Percentiles rank a stretch among this genome's conserved stretches.
Evolutionary conservation across 1,284 basidiomycete genomes (phyloP).

Genomic region (Termitomyces sp.): DNA sequence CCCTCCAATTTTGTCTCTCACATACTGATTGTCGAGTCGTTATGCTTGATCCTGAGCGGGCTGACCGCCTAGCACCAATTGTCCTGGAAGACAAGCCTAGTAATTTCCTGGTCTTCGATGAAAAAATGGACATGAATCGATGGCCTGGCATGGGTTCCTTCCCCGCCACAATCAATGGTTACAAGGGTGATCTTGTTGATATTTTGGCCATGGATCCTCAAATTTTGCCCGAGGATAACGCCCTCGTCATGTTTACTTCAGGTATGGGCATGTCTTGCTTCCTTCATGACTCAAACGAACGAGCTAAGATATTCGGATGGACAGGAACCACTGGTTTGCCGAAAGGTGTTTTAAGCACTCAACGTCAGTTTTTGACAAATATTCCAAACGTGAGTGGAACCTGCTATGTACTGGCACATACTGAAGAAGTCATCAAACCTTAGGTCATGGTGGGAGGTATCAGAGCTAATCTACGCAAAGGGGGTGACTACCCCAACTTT

Average conservation of each 20-base stretch:
- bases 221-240: conserved; percentile 54
- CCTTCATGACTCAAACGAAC: not conserved
- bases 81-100: conserved; percentile 20
- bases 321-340: conserved; percentile 55
- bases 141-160: conserved; percentile 34
- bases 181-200: conserved; percentile 17
- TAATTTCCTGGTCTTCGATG: conserved; percentile 34
- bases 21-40: conserved; percentile 52
- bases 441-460: conserved; percentile 36
- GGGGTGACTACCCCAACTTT: conserved; percentile 32
- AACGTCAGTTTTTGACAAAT: conserved; percentile 49
- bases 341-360: conserved; percentile 44
- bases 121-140: conserved; percentile 20
- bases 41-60: conserved; percentile 54
- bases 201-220: conserved; percentile 19
- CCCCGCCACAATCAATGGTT: conserved; percentile 23
- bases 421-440: not conserved
- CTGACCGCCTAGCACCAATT: conserved; percentile 31
- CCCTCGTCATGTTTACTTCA: conserved; percentile 52
- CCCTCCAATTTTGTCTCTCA: conserved; percentile 48
- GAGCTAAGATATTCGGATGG: not conserved
- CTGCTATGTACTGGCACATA: not conserved
- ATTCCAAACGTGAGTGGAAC: conserved; percentile 36
- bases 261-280: conserved; percentile 26
- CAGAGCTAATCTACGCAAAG: conserved; percentile 40